Evolutionary conservation across 768 basidiomycete genomes (phyloP), one percentile per base, ranked within the genome.

Genomic region (Boletus rex-veris): DNA sequence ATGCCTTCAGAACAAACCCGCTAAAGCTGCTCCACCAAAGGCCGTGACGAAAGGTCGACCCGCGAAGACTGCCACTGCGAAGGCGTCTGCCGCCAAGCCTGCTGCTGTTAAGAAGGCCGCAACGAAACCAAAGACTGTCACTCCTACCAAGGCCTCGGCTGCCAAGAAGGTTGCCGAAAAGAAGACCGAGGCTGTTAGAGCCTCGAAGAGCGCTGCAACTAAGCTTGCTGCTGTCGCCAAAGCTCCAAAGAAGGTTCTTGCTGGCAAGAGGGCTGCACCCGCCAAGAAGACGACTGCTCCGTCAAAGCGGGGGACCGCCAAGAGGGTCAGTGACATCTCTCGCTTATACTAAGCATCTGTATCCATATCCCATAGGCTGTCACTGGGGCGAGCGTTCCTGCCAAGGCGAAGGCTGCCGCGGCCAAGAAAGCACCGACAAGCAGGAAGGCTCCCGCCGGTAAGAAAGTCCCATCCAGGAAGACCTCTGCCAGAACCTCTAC

Each of bases 281-380:
- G 45, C 59, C 28, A 80, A 79, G 72, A 79, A 79, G 68, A 66
- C 63, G 0, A 61, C 68, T 6, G 48, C 71, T 5, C 57, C 75
- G 33, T 71, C 79, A 43, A 82, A 79, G 66, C 75, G 81, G 33
- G 81, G 77, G 31, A 43, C 76, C 1, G 82, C 79, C 9, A 89
- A 88, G 78, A 89, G 87, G 81, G 84, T 84, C 41, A 36, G 59
- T 56, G 1, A 16, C 36, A 31, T 47, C 39, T 45, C 7, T 37
- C 28, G 28, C 28, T 15, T n/a, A 9, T 48, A 48, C 24, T 45
- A 48, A 31, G 36, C 16, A 42, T 42, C 30, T 33, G 45, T 38
- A 48, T 16, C n/a, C 40, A 59, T 19, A 40, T 30, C 59, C 8
- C 35, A 19, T 59, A 86, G 84, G 74, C 76, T 58, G 73, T 78